Conservation (phyloP, 2,329 filamentous ascomycete species). For the Phialophora macrospora region DNA sequence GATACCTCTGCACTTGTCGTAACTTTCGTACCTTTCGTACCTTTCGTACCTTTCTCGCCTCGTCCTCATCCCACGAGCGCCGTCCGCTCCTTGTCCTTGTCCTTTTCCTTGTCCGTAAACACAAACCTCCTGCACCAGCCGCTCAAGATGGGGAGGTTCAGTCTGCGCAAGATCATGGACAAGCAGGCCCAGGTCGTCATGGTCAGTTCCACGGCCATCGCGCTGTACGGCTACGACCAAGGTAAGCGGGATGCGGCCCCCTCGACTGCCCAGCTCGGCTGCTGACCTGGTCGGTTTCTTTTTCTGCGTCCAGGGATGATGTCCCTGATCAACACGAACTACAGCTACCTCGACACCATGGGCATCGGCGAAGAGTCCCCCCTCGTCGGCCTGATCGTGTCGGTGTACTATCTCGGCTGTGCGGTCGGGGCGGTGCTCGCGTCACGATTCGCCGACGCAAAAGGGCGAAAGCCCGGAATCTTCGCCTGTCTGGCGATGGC, state of each 20-base stretch:
- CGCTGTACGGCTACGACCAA: constrained; percentile 58
- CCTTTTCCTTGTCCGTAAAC: neutral
- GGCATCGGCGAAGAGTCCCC: constrained; percentile 56
- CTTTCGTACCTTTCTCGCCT: neutral
- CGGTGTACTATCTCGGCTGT: constrained; percentile 67
- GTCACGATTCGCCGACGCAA: constrained; percentile 59
- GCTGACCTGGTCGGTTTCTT: neutral
- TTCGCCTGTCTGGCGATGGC: constrained; percentile 61
- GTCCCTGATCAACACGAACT: constrained; percentile 61
- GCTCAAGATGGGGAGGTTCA: constrained; percentile 26
- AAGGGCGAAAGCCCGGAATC: constrained; percentile 61
- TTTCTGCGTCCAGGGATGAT: constrained; percentile 52
- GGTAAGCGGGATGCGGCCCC: constrained; percentile 27
- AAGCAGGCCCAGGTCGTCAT: constrained; percentile 57
- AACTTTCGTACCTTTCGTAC: no score
- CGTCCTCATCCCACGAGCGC: neutral
- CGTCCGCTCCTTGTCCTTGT: neutral
- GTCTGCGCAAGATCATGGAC: constrained; percentile 33
- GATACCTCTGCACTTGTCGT: neutral
- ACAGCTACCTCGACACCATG: constrained; percentile 63
- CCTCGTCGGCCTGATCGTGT: constrained; percentile 64
- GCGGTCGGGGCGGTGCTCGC: constrained; percentile 62
- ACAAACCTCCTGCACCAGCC: neutral
- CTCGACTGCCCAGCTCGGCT: neutral
- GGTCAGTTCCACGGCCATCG: constrained; percentile 60